These are phyloP conservation scores for Middelhovenomyces tepae DNA, from an alignment of 805 yeast genomes.

Conservation along the genomic window DNA sequence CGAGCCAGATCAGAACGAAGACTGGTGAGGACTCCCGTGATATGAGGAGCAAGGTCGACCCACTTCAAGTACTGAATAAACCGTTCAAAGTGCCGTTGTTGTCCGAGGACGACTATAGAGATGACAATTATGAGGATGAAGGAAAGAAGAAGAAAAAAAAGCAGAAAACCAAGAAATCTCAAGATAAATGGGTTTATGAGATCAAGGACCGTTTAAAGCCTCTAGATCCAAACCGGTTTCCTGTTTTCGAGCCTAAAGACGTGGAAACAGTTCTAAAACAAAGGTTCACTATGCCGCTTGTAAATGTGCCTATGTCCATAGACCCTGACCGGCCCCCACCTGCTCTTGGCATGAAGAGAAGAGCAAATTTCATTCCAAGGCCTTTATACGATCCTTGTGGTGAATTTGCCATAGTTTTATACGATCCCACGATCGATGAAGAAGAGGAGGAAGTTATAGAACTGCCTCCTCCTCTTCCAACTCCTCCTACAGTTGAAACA, in stretches of 20 bases:
- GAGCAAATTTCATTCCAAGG: conserved; percentile 62
- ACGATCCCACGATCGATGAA: conserved; percentile 87
- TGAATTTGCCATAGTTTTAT: conserved; percentile 88
- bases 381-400: conserved; percentile 93
- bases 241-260: conserved; percentile 9
- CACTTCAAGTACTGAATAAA: too few species aligned
- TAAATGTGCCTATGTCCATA: conserved; percentile 11
- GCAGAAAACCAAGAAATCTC: not conserved
- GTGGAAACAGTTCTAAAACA: conserved; percentile 6
- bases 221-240: conserved; percentile 8
- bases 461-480: not conserved
- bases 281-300: conserved; percentile 15
- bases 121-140: not conserved
- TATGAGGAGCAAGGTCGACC: too few species aligned
- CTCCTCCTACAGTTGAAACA: not conserved
- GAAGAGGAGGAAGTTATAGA: conserved; percentile 19
- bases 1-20: too few species aligned
- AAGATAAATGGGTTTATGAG: too few species aligned
- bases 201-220: too few species aligned
- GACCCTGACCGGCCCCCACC: conserved; percentile 44
- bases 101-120: too few species aligned
- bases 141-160: not conserved
- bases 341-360: conserved; percentile 73
- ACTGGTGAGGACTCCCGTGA: too few species aligned
- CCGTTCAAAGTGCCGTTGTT: too few species aligned